phyloP scores from a whole-genome alignment of 495 filamentous ascomycete species.

The Podospora anserina region DNA sequence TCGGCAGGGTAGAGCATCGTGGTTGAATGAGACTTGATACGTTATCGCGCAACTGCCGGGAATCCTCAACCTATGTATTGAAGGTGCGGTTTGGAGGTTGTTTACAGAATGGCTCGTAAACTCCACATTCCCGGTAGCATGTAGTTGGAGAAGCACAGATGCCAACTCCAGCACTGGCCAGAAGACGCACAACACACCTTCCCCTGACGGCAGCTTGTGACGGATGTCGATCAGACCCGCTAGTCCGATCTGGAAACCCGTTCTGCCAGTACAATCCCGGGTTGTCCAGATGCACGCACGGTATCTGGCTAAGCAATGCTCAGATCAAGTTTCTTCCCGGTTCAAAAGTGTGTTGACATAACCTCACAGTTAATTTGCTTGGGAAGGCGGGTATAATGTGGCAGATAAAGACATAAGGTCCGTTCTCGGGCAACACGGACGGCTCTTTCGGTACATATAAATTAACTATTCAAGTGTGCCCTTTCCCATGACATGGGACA shows the following conservation, averaged over 20 bases:
- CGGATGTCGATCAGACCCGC: conserved; percentile 10
- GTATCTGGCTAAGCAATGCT: neutral
- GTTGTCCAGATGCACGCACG: neutral
- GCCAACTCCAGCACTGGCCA: neutral
- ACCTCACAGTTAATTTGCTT: neutral
- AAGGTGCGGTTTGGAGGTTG: neutral
- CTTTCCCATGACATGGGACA: neutral
- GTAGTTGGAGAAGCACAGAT: neutral
- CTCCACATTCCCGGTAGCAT: neutral
- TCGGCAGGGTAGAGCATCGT: neutral
- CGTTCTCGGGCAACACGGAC: conserved; percentile 3
- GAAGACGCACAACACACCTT: neutral
- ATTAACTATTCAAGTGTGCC: neutral
- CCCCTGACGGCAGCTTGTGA: neutral
- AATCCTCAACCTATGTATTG: neutral
- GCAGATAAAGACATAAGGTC: neutral
- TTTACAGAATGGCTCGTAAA: neutral
- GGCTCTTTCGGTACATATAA: neutral
- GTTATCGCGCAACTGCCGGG: neutral
- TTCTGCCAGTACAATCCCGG: neutral
- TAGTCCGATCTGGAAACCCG: conserved; percentile 7
- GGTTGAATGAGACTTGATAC: neutral
- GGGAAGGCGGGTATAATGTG: neutral
- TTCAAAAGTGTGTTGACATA: neutral
- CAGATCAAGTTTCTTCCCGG: neutral